phyloP scores from a whole-genome alignment of 2,329 filamentous ascomycete genomes.

The Sporothrix pseudoabietina region DNA sequence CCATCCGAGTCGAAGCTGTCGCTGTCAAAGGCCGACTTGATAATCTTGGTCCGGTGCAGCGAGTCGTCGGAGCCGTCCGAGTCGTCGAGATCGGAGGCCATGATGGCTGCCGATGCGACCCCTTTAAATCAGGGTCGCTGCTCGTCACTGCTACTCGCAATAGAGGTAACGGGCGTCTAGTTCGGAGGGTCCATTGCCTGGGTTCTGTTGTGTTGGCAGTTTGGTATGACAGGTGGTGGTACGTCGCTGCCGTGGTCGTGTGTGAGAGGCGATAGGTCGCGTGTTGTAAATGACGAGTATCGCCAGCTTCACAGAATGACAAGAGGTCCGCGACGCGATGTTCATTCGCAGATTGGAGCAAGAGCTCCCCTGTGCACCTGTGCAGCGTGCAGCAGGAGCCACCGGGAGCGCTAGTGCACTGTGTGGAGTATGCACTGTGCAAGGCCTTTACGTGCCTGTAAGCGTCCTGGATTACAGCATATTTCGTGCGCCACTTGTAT shows the following conservation, averaged over 20 bases:
- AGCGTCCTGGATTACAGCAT: background rate
- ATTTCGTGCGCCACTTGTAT: background rate
- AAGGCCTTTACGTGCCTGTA: background rate
- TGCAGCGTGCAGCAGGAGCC: background rate
- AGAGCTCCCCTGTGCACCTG: background rate
- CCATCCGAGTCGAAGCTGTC: conserved; percentile 84
- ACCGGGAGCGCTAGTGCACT: background rate
- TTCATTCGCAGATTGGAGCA: background rate
- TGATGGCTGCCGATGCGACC: conserved; percentile 36
- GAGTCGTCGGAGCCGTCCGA: conserved; percentile 47
- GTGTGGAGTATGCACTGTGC: background rate
- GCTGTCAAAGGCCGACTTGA: conserved; percentile 76
- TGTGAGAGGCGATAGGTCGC: background rate
- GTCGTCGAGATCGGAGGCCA: conserved; percentile 48
- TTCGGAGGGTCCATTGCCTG: conserved; percentile 13
- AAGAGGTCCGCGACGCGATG: conserved; percentile 4
- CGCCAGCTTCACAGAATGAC: background rate
- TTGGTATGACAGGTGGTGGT: background rate
- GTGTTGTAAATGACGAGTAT: background rate
- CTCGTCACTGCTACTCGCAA: background rate
- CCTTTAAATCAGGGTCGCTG: background rate
- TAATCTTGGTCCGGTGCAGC: conserved; percentile 59
- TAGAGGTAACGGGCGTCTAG: background rate
- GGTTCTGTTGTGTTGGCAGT: background rate
- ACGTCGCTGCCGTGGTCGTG: background rate